Evolutionary conservation across 2,329 filamentous ascomycete species (phyloP).

Genomic region (Botrytis cinerea): DNA sequence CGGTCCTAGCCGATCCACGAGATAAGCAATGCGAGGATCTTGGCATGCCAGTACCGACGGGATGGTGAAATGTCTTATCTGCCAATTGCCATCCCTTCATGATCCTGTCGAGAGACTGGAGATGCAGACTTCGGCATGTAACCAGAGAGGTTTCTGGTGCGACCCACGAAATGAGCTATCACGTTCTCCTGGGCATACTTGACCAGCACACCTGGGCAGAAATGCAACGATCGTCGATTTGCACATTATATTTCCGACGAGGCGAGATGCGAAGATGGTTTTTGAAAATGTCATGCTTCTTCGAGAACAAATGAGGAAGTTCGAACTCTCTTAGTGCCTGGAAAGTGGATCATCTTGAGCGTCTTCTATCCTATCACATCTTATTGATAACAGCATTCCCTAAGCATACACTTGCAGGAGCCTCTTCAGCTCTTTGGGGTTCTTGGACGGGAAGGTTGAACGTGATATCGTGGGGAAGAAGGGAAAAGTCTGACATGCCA

Average conservation of each 20-base stretch:
- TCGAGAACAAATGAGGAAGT: slow-evolving; percentile 22
- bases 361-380: slow-evolving; percentile 18
- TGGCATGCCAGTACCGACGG: not conserved
- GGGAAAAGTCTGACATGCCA: slow-evolving; percentile 12
- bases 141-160: not conserved
- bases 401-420: slow-evolving; percentile 23
- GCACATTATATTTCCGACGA: not conserved
- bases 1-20: slow-evolving; percentile 11
- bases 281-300: slow-evolving; percentile 3
- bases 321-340: not conserved
- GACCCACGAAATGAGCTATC: slow-evolving; percentile 11
- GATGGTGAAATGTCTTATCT: not conserved
- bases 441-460: slow-evolving; percentile 10
- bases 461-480: slow-evolving; percentile 19
- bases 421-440: not conserved
- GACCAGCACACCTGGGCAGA: slow-evolving; percentile 14
- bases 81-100: not conserved
- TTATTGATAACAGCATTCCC: slow-evolving; percentile 19
- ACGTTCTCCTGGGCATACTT: not conserved
- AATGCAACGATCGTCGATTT: slow-evolving; percentile 13
- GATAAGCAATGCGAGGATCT: slow-evolving; percentile 9
- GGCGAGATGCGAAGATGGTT: slow-evolving; percentile 12
- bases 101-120: not conserved
- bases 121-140: not conserved
- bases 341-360: slow-evolving; percentile 5